These are phyloP conservation scores for Penicillium diatomitis DNA, from an alignment of 495 filamentous ascomycete genomes.

Conservation along the genomic window DNA sequence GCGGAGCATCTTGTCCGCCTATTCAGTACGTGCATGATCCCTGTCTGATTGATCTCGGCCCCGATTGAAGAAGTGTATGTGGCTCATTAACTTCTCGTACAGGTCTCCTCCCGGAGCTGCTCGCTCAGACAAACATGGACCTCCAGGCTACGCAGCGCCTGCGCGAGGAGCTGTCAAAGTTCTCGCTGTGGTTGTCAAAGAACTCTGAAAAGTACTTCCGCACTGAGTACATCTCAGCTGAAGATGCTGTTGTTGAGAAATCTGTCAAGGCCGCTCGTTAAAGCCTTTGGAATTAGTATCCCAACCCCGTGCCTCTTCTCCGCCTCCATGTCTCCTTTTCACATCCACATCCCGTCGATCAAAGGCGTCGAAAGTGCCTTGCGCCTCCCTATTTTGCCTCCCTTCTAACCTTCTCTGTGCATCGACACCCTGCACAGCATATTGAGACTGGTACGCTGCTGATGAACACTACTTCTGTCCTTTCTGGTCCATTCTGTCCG, in stretches of 20 bases:
- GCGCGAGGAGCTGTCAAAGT: slow-evolving; percentile 74
- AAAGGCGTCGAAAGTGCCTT: too few species aligned
- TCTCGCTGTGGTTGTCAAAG: slow-evolving; percentile 71
- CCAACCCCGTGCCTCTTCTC: not conserved
- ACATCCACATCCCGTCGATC: not conserved
- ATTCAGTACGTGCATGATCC: slow-evolving; percentile 54
- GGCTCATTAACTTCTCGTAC: slow-evolving; percentile 3
- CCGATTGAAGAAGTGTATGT: not conserved
- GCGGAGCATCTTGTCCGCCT: slow-evolving; percentile 83
- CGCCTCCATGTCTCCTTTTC: not conserved
- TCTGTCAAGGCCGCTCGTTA: not conserved
- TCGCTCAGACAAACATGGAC: slow-evolving; percentile 98
- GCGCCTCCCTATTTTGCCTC: too few species aligned
- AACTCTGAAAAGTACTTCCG: slow-evolving; percentile 68
- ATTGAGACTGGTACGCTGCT: too few species aligned
- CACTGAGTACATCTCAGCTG: slow-evolving; percentile 62
- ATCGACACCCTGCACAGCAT: too few species aligned
- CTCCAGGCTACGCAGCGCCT: slow-evolving; percentile 75
- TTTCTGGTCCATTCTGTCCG: too few species aligned
- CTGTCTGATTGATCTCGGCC: not conserved
- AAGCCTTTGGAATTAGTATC: not conserved
- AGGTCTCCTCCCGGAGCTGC: slow-evolving; percentile 88
- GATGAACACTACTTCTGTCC: too few species aligned
- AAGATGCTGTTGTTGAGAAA: slow-evolving; percentile 29
- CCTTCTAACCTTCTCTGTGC: too few species aligned